Percentiles rank a stretch among this genome's conserved stretches.
Evolutionary conservation across 1,284 basidiomycete species (phyloP).

Genomic region (Pascua sp.): DNA sequence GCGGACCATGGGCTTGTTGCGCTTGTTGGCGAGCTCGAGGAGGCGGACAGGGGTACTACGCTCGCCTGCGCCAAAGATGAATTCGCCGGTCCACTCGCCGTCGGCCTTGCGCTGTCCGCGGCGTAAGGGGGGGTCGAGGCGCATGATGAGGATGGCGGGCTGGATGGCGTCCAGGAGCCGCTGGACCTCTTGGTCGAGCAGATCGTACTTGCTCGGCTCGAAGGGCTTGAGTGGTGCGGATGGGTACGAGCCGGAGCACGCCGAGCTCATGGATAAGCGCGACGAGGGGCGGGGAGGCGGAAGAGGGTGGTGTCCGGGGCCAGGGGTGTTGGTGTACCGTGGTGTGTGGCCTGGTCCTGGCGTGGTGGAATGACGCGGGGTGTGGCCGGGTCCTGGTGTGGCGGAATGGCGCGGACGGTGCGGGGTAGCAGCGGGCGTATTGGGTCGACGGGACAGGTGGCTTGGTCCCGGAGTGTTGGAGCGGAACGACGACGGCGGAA

Average conservation of each 20-base stretch:
- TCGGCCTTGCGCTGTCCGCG: conserved; percentile 38
- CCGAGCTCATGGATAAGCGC: conserved; percentile 17
- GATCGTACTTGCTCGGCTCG: conserved; percentile 39
- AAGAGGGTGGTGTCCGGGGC: too few species aligned
- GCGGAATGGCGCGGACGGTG: conserved; percentile 31
- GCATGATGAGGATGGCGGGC: conserved; percentile 30
- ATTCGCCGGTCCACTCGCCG: conserved; percentile 46
- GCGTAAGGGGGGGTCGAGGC: conserved; percentile 38
- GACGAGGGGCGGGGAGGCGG: conserved; percentile 26
- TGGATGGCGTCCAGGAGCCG: conserved; percentile 24
- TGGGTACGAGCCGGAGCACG: neutral
- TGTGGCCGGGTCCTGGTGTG: too few species aligned
- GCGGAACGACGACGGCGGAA: too few species aligned
- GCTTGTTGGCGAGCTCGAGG: conserved; percentile 27
- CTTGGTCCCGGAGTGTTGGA: too few species aligned
- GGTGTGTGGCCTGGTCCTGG: too few species aligned
- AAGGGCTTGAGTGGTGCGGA: conserved; percentile 25
- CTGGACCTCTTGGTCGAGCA: conserved; percentile 37
- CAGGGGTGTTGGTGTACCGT: too few species aligned
- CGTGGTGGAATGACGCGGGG: too few species aligned
- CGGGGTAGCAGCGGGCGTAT: too few species aligned
- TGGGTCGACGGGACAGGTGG: too few species aligned
- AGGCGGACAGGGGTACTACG: conserved; percentile 32
- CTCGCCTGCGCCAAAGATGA: conserved; percentile 40
- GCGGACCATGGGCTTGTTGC: conserved; percentile 35